Percentiles rank a stretch among this genome's conserved stretches.
These are phyloP conservation scores for Dothideomycetes sp. DNA, from an alignment of 2,329 filamentous ascomycete genomes.

Conservation along the genomic window DNA sequence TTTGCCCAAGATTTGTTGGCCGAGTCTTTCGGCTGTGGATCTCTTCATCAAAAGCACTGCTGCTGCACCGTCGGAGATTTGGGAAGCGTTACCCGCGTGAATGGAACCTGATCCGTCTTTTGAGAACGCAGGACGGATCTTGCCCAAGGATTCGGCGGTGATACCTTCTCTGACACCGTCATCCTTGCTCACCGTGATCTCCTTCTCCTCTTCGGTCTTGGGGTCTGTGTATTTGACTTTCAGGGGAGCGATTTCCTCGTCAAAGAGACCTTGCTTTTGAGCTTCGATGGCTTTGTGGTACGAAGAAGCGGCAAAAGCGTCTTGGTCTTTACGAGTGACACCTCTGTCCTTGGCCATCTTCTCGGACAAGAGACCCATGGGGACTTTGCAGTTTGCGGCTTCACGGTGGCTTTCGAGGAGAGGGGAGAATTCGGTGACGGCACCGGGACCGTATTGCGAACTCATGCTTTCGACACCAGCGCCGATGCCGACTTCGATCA, in stretches of 20 bases:
- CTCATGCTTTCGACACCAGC: constrained; percentile 97
- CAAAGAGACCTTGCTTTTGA: constrained; percentile 80
- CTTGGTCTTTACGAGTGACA: constrained; percentile 65
- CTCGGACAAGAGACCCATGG: constrained; percentile 91
- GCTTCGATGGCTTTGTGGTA: constrained; percentile 85
- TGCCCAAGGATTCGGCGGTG: constrained; percentile 77
- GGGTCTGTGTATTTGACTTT: constrained; percentile 82
- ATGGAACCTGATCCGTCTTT: constrained; percentile 89
- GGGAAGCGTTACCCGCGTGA: constrained; percentile 91
- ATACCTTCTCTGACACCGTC: constrained; percentile 81
- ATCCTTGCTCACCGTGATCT: constrained; percentile 73
- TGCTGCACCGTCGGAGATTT: constrained; percentile 91
- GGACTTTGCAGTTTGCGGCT: constrained; percentile 91
- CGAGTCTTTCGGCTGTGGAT: constrained; percentile 76
- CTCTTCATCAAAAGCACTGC: constrained; percentile 95
- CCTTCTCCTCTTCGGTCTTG: constrained; percentile 78
- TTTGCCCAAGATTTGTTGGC: constrained; percentile 85
- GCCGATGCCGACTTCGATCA: constrained; percentile 92
- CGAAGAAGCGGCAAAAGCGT: constrained; percentile 85
- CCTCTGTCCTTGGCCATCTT: constrained; percentile 82
- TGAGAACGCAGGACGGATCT: constrained; percentile 83
- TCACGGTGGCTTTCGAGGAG: constrained; percentile 72
- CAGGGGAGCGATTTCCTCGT: constrained; percentile 81
- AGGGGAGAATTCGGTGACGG: constrained; percentile 88
- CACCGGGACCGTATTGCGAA: constrained; percentile 70